Base-by-base conservation (phyloP, 306 rosid genomes). In the Gynostemma pentaphyllum region DNA sequence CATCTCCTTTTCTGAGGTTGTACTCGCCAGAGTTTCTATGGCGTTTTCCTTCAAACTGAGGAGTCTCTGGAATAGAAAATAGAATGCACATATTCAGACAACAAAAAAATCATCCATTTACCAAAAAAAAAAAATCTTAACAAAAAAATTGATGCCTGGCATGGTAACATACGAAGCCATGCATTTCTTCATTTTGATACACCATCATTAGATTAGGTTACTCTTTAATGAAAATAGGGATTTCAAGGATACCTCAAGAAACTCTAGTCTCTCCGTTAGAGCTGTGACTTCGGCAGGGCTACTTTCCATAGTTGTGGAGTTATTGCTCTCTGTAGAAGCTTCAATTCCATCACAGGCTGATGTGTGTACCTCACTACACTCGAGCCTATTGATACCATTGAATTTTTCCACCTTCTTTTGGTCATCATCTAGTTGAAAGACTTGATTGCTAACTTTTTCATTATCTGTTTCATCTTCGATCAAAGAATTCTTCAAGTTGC, bases 181-280 rank as follows among this genome's bases (percentile, higher is more conserved):
- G 63, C 63, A 56, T 62, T 41, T 44, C 36, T 42, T 15, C 52
- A 62, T 37, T 40, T 55, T 36, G 64, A 23, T 5, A 24, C 24
- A 13, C 9, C 9, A 16, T 45, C 26, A 50, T 69, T 16, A 44
- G 30, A 18, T 45, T 41, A 65, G 45, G 32, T n/a, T 42, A 44
- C 9, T 46, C 29, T 50, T 62, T 55, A 45, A 68, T 61, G 54
- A 11, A 45, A 72, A 19, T 15, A n/a, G 41, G 55, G 45, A 19
- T 66, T 42, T 62, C 23, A 30, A 72, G 55, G 16, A 71, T 94
- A 94, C 99, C 99, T 94, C 89, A 1, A 94, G 99, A 60, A 75
- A 67, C 75, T 82, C 83, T 71, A 81, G 78, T 78, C 69, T 94
- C 76, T 84, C 94, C 80, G 64, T 84, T 55, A 86, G 83, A 74